Percentiles rank a stretch among this genome's conserved stretches.
Conservation (phyloP, 768 basidiomycete genomes). For the Inosperma sp. region DNA sequence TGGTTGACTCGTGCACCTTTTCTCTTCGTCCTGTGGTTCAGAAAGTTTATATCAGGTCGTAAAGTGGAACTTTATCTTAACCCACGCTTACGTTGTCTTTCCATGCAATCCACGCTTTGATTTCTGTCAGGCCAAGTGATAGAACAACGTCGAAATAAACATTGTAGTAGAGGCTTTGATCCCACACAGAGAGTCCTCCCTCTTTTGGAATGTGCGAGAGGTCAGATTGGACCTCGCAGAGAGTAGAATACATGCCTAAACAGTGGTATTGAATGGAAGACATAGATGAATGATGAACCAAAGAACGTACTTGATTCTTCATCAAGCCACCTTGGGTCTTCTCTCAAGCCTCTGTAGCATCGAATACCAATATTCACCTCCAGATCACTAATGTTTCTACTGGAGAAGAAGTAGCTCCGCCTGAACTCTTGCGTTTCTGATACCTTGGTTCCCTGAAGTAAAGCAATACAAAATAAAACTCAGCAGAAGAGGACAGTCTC, state of each 20-base stretch:
- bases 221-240: conserved; percentile 24
- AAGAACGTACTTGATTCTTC: conserved; percentile 7
- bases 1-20: too few species aligned
- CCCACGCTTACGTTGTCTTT: too few species aligned
- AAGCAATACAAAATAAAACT: background rate
- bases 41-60: background rate
- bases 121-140: too few species aligned
- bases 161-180: conserved; percentile 24
- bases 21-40: conserved; percentile 39
- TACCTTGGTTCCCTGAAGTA: conserved; percentile 34
- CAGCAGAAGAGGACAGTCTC: too few species aligned
- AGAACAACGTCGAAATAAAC: conserved; percentile 35
- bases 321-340: conserved; percentile 18
- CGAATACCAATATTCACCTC: conserved; percentile 12
- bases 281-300: too few species aligned
- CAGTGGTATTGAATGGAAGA: too few species aligned
- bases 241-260: conserved; percentile 17
- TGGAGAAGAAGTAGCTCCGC: conserved; percentile 29
- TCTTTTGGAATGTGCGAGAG: too few species aligned
- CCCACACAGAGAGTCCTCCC: too few species aligned
- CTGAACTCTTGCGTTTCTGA: conserved; percentile 39
- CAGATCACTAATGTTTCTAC: conserved; percentile 4
- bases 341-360: too few species aligned
- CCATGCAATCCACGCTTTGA: too few species aligned
- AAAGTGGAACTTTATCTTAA: background rate